A percentile compares a stretch with the other conserved stretches of the same genome.
Evolutionary conservation across 2,329 filamentous ascomycete genomes (phyloP).

Genomic region (Diaporthe citriasiana): DNA sequence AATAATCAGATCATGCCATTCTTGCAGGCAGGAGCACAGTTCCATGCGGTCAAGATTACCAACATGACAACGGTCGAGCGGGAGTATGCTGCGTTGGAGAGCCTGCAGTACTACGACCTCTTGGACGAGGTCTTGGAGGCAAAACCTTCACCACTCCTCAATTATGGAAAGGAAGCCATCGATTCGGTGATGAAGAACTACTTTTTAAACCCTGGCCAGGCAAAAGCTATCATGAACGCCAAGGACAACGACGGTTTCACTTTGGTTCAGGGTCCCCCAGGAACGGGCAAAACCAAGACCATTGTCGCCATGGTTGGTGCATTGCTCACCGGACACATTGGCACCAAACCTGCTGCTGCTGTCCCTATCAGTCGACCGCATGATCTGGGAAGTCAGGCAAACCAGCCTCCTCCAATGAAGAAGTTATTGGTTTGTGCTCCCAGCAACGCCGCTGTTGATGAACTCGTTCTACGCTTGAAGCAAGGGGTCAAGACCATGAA

Average conservation of each 20-base stretch:
- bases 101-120: slow-evolving; percentile 94
- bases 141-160: slow-evolving; percentile 88
- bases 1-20: slow-evolving; percentile 72
- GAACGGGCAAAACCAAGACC: slow-evolving; percentile 98
- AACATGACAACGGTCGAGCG: slow-evolving; percentile 96
- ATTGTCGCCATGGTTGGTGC: slow-evolving; percentile 97
- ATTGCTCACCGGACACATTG: slow-evolving; percentile 74
- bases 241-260: slow-evolving; percentile 98
- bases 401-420: slow-evolving; percentile 64
- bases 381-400: slow-evolving; percentile 53
- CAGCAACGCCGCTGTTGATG: slow-evolving; percentile 97
- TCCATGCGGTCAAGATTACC: slow-evolving; percentile 86
- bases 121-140: slow-evolving; percentile 90
- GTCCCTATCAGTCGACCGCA: slow-evolving; percentile 61
- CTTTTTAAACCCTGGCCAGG: slow-evolving; percentile 88
- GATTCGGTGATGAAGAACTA: slow-evolving; percentile 81
- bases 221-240: slow-evolving; percentile 90
- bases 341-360: slow-evolving; percentile 57
- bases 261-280: slow-evolving; percentile 93
- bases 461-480: slow-evolving; percentile 93
- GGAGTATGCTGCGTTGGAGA: slow-evolving; percentile 92
- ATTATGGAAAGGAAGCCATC: slow-evolving; percentile 82
- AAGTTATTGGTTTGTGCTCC: slow-evolving; percentile 98
- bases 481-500: slow-evolving; percentile 83
- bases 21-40: slow-evolving; percentile 77